Evolutionary conservation across 1,284 basidiomycete species (phyloP).

Genomic region (Tranzscheliella williamsii): DNA sequence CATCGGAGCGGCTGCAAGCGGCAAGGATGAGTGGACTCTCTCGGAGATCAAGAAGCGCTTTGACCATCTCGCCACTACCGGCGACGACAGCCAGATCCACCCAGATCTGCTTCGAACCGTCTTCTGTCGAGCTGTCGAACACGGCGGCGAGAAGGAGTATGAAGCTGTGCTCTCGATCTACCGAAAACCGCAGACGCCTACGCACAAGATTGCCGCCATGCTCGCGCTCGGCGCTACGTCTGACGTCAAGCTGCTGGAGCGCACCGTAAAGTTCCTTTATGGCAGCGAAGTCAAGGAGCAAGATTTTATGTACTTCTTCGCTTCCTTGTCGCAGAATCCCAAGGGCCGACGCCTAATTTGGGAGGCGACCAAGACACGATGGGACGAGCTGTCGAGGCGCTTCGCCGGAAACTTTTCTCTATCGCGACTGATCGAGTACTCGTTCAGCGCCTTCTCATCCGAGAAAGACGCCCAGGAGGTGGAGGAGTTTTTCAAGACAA

Average conservation of each 20-base stretch:
- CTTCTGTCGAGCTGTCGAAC: slow-evolving; percentile 66
- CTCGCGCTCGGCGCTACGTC: slow-evolving; percentile 56
- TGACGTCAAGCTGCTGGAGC: slow-evolving; percentile 52
- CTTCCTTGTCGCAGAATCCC: slow-evolving; percentile 54
- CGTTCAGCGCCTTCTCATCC: slow-evolving; percentile 70
- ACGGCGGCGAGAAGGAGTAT: slow-evolving; percentile 79
- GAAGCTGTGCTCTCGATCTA: slow-evolving; percentile 67
- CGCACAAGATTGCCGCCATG: slow-evolving; percentile 61
- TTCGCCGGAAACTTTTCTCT: slow-evolving; percentile 65
- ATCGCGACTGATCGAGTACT: slow-evolving; percentile 62
- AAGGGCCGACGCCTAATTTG: slow-evolving; percentile 57
- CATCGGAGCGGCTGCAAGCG: slow-evolving; percentile 69
- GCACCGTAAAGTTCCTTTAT: slow-evolving; percentile 58
- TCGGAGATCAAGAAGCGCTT: slow-evolving; percentile 76
- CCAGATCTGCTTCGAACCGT: slow-evolving; percentile 56
- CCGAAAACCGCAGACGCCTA: slow-evolving; percentile 67
- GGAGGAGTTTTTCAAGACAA: slow-evolving; percentile 67
- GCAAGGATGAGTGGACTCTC: slow-evolving; percentile 53
- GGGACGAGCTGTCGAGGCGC: slow-evolving; percentile 65
- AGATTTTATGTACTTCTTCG: slow-evolving; percentile 60
- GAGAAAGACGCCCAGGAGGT: slow-evolving; percentile 72
- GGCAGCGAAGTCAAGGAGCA: slow-evolving; percentile 61
- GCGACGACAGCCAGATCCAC: slow-evolving; percentile 79
- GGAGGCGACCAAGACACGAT: slow-evolving; percentile 59
- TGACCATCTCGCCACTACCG: slow-evolving; percentile 71